These are phyloP conservation scores for Leccinum solheimii DNA, from an alignment of 1,284 basidiomycete species.

Conservation along the genomic window DNA sequence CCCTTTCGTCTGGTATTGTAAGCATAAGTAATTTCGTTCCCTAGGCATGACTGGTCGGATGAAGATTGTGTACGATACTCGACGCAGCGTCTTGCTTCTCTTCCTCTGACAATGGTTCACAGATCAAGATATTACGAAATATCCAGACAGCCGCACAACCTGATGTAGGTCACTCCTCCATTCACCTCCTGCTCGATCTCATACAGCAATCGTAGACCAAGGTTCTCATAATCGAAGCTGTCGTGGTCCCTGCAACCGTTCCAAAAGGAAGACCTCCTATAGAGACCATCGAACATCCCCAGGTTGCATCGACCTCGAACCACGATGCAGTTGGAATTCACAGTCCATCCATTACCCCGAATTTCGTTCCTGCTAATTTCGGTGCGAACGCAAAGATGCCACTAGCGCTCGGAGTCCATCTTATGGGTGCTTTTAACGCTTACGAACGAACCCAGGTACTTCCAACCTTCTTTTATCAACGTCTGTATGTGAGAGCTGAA, in stretches of 20 bases:
- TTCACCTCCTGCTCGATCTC: not conserved
- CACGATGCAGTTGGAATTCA: not conserved
- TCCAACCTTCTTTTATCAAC: not conserved
- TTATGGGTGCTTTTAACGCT: constrained; percentile 11
- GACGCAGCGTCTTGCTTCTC: not conserved
- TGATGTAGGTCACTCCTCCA: not conserved
- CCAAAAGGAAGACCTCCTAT: not conserved
- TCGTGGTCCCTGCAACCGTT: constrained; percentile 4
- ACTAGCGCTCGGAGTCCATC: constrained; percentile 9
- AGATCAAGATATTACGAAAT: constrained; percentile 7
- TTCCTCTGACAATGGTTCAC: not conserved
- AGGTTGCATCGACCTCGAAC: not conserved
- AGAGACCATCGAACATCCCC: not conserved
- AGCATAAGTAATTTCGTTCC: not conserved
- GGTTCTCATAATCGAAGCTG: constrained; percentile 7
- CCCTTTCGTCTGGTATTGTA: not conserved
- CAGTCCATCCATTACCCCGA: not conserved
- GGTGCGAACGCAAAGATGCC: constrained; percentile 9
- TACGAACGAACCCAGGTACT: not conserved
- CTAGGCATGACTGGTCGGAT: constrained; percentile 9
- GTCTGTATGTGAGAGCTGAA: not conserved
- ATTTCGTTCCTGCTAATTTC: constrained; percentile 8
- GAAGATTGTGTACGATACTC: constrained; percentile 9
- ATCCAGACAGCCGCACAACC: constrained; percentile 2
- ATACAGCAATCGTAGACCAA: constrained; percentile 1